Conservation (phyloP, 441 rosid genomes). For the Syzygium malaccense region DNA sequence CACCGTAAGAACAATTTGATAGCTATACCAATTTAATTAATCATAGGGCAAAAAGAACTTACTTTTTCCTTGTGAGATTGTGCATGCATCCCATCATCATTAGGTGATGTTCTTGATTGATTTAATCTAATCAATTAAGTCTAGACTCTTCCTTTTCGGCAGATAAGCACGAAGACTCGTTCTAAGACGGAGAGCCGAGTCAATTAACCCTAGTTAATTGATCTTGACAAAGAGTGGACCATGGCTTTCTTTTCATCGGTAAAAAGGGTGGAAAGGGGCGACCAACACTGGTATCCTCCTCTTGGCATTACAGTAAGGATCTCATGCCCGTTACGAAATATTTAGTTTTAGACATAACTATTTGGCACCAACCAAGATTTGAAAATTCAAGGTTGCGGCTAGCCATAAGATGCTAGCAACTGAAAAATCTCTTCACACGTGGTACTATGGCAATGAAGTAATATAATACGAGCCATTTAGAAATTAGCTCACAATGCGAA, state of each 20-base stretch:
- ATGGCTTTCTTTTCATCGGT: not conserved
- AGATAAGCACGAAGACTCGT: not conserved
- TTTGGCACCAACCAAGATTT: not conserved
- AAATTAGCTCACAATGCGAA: not conserved
- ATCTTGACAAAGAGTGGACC: not conserved
- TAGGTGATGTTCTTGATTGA: not conserved
- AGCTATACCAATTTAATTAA: not conserved
- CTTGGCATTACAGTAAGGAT: not conserved
- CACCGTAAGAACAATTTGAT: not conserved
- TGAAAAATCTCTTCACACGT: not conserved
- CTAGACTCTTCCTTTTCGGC: not conserved
- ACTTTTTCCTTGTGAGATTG: not conserved
- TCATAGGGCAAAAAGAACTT: not conserved
- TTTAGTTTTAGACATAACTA: not conserved
- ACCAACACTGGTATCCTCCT: not conserved
- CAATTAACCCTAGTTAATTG: not conserved
- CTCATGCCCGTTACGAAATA: not conserved
- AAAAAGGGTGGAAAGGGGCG: not conserved
- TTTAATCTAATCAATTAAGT: not conserved
- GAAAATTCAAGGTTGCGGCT: fast-evolving
- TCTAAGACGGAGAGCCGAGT: not conserved
- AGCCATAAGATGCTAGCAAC: not conserved
- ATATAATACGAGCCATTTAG: not conserved
- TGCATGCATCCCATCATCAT: not conserved
- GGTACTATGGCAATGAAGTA: not conserved